Evolutionary conservation across 139 green algal species (phyloP), one percentile per base, ranked within the genome.

Genomic region (Deuterostichococcus epilithicus): DNA sequence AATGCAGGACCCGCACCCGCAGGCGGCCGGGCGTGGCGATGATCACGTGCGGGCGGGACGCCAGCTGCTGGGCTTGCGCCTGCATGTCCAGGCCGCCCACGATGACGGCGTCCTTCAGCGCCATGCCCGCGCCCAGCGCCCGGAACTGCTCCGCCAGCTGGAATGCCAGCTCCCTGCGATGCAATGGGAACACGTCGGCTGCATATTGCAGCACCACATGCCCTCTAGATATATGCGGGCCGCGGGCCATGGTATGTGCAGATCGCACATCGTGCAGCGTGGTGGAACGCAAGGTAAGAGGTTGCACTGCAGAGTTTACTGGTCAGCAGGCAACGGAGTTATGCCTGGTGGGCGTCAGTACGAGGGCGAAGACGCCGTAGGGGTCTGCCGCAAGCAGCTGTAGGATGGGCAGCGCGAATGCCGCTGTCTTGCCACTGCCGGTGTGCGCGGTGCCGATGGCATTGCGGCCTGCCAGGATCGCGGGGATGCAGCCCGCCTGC

Each of bases 391-490:
- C 88, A 45, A 99, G 89, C 58, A 71, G 77, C 72, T 97, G 94
- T 30, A 99, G 88, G 38, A 98, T 97, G n/a, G 95, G 95, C 52
- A 99, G 82, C n/a, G 94, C 93, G 78, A 99, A 99, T 0, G 95
- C 93, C 8, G 95, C 95, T 15, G 95, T 99, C 82, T 99, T 99
- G 71, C 95, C 95, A 72, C 88, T 96, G 79, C 95, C 95, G 3
- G 95, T 99, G 76, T 98, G 90, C 23, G 95, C 95, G 26, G 92
- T 86, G 34, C 91, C 95, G 39, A 98, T 94, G 0, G 97, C 93
- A 78, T 98, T 87, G 33, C 83, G 80, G 5, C 96, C 94, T 1
- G 52, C 58, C 33, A 98, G 85, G 45, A 97, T 85, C 1, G 83
- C 82, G 1, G 96, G 96, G 15, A 99, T 95, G 85, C 88, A 94